A percentile compares a stretch with the other conserved stretches of the same genome.
Evolutionary conservation across 306 rosid species (phyloP).

Genomic region (Fragaria iinumae): DNA sequence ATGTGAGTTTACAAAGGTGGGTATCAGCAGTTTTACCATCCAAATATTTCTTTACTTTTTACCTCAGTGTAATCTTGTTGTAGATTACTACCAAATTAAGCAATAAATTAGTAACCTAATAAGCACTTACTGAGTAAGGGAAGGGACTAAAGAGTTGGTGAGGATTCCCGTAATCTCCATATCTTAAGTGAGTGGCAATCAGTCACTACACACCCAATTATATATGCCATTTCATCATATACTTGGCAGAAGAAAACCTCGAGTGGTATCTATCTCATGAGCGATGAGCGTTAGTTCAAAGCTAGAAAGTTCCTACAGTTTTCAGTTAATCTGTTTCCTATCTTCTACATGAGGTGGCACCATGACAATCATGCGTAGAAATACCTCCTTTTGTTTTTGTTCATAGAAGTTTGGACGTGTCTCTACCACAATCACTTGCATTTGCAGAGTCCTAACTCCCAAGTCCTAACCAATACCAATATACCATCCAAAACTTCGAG

Average conservation of each 20-base stretch:
- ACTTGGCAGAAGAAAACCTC: neutral
- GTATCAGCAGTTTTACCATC: neutral
- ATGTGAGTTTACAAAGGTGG: too few species aligned
- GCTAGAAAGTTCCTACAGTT: neutral
- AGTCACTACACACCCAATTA: neutral
- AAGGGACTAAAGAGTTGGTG: neutral
- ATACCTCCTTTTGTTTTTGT: neutral
- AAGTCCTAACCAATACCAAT: neutral
- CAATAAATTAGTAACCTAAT: neutral
- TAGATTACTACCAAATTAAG: neutral
- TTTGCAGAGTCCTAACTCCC: neutral
- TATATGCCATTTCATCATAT: neutral
- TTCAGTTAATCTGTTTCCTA: neutral
- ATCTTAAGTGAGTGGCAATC: neutral
- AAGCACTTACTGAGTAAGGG: neutral
- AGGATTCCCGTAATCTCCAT: neutral
- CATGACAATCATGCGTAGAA: neutral
- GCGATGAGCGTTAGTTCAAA: neutral
- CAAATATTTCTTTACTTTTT: neutral
- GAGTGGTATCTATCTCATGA: neutral
- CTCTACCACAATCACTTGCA: conserved; percentile 1
- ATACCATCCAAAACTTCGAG: neutral
- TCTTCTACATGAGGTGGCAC: neutral
- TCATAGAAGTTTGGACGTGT: conserved; percentile 7
- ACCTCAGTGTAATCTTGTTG: neutral